Base-by-base conservation (phyloP, 73 alveolate genomes). In the Paramecium sonneborni region DNA sequence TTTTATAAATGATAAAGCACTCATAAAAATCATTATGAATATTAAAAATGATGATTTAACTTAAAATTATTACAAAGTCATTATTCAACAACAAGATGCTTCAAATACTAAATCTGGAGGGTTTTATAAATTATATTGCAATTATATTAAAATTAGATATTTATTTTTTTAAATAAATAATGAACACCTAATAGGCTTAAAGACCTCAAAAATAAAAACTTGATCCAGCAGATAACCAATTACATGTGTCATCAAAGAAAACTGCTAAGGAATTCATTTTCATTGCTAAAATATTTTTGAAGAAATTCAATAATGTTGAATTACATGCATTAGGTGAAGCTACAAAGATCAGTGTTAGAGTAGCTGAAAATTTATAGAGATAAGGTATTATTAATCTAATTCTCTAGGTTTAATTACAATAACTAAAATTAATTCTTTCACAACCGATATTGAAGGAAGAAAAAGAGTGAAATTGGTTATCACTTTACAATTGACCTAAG, bases 311-410 rank as follows among this genome's bases (percentile, higher is more conserved):
- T 24, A 10, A 18, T 12, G 55, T 79, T 44, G 90, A 79, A 79
- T 46, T 79, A 23, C 90, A 79, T 43, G 90, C 90, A 79, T 44
- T 79, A 23, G 90, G 90, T 20, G 90, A 79, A 62, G 90, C 90
- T 14, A 79, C 90, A 41, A 79, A 79, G 30, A 79, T 43, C 30
- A 46, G 90, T 79, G 90, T 79, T 26, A 79, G 90, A 44, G 90
- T 79, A 11, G 90, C 90, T 43, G 90, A 79, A 46, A 79, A 79
- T 62, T 24, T 79, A 14, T 79, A 79, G 90, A 79, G 90, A 79
- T 44, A 79, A 79, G 90, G 90, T 79, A 79, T 12, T 9, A 10
- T 79, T 1, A 44, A 41, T 30, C 41, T 6, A 12, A 79, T 79
- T 30, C 34, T 24, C 15, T 11, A 79, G 90, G 90, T 21, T 26